These are phyloP conservation scores for Microsporum canis DNA, from an alignment of 2,329 filamentous ascomycete species.

Conservation along the genomic window DNA sequence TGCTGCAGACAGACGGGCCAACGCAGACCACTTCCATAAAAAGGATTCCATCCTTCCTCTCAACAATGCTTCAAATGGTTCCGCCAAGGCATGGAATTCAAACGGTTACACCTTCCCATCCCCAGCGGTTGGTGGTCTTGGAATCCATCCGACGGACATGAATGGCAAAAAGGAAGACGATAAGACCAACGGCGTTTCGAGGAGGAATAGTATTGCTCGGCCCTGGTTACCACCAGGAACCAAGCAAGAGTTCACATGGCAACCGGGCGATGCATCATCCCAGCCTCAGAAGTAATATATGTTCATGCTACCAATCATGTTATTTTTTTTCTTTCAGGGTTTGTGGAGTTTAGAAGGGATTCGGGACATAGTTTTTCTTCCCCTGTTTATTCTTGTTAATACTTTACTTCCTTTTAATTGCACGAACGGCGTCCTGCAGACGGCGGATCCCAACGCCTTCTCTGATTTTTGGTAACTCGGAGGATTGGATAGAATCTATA, in stretches of 20 bases:
- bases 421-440: slow-evolving; percentile 6
- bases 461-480: background rate
- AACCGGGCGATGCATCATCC: slow-evolving; percentile 32
- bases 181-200: slow-evolving; percentile 34
- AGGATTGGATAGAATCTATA: slow-evolving; percentile 6
- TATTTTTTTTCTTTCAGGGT: background rate
- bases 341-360: background rate
- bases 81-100: slow-evolving; percentile 27
- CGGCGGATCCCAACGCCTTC: background rate
- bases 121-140: slow-evolving; percentile 10
- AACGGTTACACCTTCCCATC: slow-evolving; percentile 29
- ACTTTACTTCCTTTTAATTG: background rate
- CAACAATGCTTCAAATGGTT: slow-evolving; percentile 31
- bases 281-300: slow-evolving; percentile 11
- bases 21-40: slow-evolving; percentile 51
- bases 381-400: background rate
- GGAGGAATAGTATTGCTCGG: slow-evolving; percentile 29
- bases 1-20: slow-evolving; percentile 71
- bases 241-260: slow-evolving; percentile 79
- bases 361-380: background rate
- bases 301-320: background rate
- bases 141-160: background rate
- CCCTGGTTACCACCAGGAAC: slow-evolving; percentile 67
- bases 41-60: slow-evolving; percentile 56
- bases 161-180: slow-evolving; percentile 35